These are phyloP conservation scores for Cladosporium sp. DNA, from an alignment of 2,329 filamentous ascomycete genomes.

Conservation along the genomic window DNA sequence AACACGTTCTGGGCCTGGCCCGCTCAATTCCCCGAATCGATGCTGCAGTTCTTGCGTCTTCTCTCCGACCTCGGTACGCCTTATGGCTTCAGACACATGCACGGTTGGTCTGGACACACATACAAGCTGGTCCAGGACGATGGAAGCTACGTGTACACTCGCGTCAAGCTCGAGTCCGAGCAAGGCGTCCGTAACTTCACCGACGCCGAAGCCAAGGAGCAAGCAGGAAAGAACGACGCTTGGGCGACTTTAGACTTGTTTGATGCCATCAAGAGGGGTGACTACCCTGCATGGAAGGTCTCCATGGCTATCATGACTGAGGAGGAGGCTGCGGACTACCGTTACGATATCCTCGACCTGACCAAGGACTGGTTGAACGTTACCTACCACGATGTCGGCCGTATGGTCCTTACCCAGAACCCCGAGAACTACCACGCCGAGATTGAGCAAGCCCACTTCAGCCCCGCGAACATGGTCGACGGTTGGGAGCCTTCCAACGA, in stretches of 20 bases:
- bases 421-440: constrained; percentile 63
- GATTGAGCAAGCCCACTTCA: constrained; percentile 65
- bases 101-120: constrained; percentile 36
- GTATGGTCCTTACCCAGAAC: constrained; percentile 50
- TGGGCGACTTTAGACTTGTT: constrained; percentile 32
- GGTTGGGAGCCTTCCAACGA: constrained; percentile 61
- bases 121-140: constrained; percentile 24
- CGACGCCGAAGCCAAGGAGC: constrained; percentile 31
- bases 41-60: constrained; percentile 49
- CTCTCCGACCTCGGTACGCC: constrained; percentile 48
- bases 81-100: constrained; percentile 37
- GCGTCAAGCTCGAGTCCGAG: constrained; percentile 11
- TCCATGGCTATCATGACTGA: constrained; percentile 54
- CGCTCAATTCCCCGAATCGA: constrained; percentile 45
- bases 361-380: constrained; percentile 54
- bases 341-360: constrained; percentile 52
- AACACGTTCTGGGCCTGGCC: constrained; percentile 41
- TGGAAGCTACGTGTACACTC: constrained; percentile 14
- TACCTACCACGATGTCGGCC: constrained; percentile 40
- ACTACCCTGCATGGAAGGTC: constrained; percentile 49
- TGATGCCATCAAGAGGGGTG: constrained; percentile 43
- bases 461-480: constrained; percentile 60
- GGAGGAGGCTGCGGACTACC: constrained; percentile 45
- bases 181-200: constrained; percentile 36
- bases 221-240: constrained; percentile 8